phyloP scores from a whole-genome alignment of 2,329 filamentous ascomycete species.

The Colletotrichum sidae region DNA sequence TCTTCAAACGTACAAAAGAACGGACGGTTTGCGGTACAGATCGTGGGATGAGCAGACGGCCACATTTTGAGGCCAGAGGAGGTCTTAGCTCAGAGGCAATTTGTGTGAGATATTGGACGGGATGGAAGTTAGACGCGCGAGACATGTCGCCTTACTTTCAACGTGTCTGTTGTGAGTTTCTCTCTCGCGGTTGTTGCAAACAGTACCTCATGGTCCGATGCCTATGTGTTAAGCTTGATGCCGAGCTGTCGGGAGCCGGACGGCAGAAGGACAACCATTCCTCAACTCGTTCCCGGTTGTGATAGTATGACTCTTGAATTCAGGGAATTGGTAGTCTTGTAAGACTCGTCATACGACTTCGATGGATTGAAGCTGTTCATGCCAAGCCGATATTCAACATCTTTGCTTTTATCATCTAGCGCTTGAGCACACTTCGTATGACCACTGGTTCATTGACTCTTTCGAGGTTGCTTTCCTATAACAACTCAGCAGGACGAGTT shows the following conservation, averaged over 20 bases:
- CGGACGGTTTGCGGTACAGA: slow-evolving; percentile 16
- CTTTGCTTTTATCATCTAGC: too few relatives aligned
- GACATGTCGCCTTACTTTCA: background rate
- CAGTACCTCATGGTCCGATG: background rate
- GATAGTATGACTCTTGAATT: background rate
- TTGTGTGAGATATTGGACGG: slow-evolving; percentile 26
- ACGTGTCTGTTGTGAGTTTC: too few relatives aligned
- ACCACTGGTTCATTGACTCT: too few relatives aligned
- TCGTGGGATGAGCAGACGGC: background rate
- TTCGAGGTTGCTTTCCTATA: too few relatives aligned
- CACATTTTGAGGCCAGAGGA: background rate
- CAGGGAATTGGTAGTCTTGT: background rate
- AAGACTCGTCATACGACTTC: background rate
- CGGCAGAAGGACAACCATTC: background rate
- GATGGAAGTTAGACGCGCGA: slow-evolving; percentile 13
- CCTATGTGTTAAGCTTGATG: slow-evolving; percentile 6
- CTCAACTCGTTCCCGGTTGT: background rate
- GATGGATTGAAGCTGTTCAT: background rate
- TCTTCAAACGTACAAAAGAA: slow-evolving; percentile 23
- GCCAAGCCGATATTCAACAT: too few relatives aligned
- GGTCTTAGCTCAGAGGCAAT: slow-evolving; percentile 19
- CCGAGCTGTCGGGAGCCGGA: background rate
- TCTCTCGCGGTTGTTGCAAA: too few relatives aligned
- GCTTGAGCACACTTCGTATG: too few relatives aligned
- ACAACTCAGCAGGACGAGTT: too few relatives aligned